Evolutionary conservation across 202 grass and related monocot species (phyloP), one percentile per base, ranked within the genome.

Genomic region (Setaria italica): DNA sequence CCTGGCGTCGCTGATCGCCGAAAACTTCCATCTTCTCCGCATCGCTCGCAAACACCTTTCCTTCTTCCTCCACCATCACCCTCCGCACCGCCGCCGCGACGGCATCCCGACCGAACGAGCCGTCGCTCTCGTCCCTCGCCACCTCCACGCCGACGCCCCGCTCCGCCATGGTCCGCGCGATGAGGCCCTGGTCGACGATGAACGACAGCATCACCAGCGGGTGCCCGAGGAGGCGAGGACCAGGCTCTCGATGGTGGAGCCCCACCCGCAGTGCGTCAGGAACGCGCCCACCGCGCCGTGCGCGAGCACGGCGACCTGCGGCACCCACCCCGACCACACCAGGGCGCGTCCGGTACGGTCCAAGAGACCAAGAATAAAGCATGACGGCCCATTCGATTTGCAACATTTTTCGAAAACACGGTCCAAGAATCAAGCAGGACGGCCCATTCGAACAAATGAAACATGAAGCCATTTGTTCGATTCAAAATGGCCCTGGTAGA

Each of bases 231-330:
- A n/a, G n/a, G n/a, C n/a, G n/a, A n/a, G 79, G 37, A 53, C 80
- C 3, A 91, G 59, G 43, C 56, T 35, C 68, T 91, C 86, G 20
- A 88, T 20, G 32, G 81, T 78, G 6, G 89, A 91, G 33, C 85
- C 80, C 82, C 90, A 94, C 13, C 87, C 87, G 64, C 90, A 89
- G 39, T 92, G 90, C 11, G 90, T 89, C 67, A 92, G 6, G 78
- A 92, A 92, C 43, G 60, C 79, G 80, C 79, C 79, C 7, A 89
- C 64, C 0, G 84, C 87, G 25, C n/a, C n/a, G 62, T 94, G 86
- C 64, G 86, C 74, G 39, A 87, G 72, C 53, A 87, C 73, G 5
- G 9, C 5, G 4, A 85, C 72, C 66, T 91, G 89, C 29, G 81
- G 59, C 66, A 78, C 76, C 89, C 89, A 91, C 34, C 59, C 70